A percentile compares a stretch with the other conserved stretches of the same genome.
phyloP scores from a whole-genome alignment of 2,329 filamentous ascomycete species.

The Aplosporella prunicola region DNA sequence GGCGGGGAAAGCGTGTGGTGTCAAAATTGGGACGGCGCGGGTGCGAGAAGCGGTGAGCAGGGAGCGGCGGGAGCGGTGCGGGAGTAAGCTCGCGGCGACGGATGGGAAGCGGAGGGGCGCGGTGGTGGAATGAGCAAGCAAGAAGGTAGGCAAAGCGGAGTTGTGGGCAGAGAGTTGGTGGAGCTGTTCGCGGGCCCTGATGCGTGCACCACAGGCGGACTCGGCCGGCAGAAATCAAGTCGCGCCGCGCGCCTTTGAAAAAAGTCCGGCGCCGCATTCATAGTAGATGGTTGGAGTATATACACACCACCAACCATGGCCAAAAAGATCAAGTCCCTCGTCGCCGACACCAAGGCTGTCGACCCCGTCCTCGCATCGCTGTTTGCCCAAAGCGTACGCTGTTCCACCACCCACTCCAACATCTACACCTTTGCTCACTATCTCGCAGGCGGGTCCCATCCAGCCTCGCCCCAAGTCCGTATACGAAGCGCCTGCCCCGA shows the following conservation, averaged over 20 bases:
- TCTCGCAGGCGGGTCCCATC: constrained; percentile 25
- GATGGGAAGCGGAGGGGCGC: constrained; percentile 1
- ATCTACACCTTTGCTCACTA: constrained; percentile 10
- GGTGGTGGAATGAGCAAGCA: no score
- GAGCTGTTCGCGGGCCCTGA: no score
- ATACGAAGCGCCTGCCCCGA: constrained; percentile 23
- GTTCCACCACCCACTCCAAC: constrained; percentile 12
- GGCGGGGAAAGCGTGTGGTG: no score
- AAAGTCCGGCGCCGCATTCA: no score
- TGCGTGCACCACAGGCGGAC: no score
- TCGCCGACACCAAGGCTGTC: constrained; percentile 27
- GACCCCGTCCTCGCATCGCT: constrained; percentile 38
- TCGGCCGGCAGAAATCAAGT: no score
- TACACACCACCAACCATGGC: constrained; percentile 18
- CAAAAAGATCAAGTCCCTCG: constrained; percentile 21
- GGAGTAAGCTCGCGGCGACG: no score
- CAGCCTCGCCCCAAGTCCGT: constrained; percentile 32
- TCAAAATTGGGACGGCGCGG: no score
- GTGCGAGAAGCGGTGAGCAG: neutral
- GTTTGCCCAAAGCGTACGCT: constrained; percentile 35
- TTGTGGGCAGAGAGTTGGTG: no score
- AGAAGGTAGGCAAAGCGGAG: no score
- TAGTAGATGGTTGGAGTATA: no score
- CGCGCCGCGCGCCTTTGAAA: no score
- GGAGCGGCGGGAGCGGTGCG: neutral